phyloP scores from a whole-genome alignment of 1,284 basidiomycete species.

The Heimioporus punctisporus region DNA sequence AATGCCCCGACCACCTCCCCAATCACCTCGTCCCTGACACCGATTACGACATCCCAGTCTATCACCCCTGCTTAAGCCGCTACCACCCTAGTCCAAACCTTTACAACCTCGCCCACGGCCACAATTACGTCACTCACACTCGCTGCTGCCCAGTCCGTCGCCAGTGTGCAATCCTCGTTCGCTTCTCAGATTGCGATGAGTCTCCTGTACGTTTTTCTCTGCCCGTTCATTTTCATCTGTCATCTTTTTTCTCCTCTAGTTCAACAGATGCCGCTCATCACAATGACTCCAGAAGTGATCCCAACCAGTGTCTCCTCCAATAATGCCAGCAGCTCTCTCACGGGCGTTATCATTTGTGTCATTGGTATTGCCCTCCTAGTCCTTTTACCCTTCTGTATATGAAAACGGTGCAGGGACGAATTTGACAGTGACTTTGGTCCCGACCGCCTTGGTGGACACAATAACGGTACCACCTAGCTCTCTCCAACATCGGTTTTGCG shows the following conservation, averaged over 20 bases:
- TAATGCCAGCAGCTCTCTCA: slow-evolving; percentile 12
- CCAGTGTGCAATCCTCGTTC: slow-evolving; percentile 2
- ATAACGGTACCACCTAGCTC: slow-evolving; percentile 29
- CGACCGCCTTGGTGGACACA: slow-evolving; percentile 37
- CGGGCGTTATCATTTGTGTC: slow-evolving; percentile 27
- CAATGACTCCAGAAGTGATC: slow-evolving; percentile 16
- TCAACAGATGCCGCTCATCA: slow-evolving; percentile 24
- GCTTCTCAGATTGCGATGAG: slow-evolving; percentile 18
- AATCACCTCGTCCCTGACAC: too few species aligned
- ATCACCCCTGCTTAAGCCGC: slow-evolving; percentile 6
- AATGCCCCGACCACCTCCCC: too few species aligned
- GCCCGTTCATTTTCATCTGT: neutral
- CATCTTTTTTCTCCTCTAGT: slow-evolving; percentile 7
- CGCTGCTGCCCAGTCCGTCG: neutral
- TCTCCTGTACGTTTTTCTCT: slow-evolving; percentile 9
- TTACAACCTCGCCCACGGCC: neutral
- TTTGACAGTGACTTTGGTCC: slow-evolving; percentile 57
- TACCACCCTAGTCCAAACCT: neutral
- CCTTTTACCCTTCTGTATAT: slow-evolving; percentile 26
- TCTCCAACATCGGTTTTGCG: slow-evolving; percentile 39
- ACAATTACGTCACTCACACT: neutral
- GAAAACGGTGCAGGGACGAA: slow-evolving; percentile 32
- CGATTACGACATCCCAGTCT: neutral
- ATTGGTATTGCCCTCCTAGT: slow-evolving; percentile 19
- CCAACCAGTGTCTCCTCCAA: slow-evolving; percentile 2